Conservation (phyloP, 768 basidiomycete species). For the Amanita molliuscula region DNA sequence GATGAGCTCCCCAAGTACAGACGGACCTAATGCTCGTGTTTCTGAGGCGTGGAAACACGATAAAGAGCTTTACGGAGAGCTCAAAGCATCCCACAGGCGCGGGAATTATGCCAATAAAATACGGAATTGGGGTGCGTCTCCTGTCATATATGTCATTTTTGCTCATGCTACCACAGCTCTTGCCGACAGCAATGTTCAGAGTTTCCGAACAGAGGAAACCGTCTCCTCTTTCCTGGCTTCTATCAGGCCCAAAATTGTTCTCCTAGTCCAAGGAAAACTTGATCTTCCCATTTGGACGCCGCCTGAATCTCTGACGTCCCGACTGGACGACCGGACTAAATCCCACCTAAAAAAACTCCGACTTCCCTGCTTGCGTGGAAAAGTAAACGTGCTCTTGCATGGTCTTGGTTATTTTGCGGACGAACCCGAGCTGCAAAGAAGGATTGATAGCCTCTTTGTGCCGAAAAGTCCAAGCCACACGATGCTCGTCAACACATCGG, state of each 20-base stretch:
- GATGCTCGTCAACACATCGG: conserved; percentile 37
- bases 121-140: neutral
- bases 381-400: conserved; percentile 31
- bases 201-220: neutral
- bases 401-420: conserved; percentile 25
- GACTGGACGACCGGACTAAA: conserved; percentile 12
- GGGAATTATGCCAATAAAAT: neutral
- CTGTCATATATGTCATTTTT: no score
- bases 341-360: conserved; percentile 19
- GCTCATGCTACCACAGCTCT: no score
- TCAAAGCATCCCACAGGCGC: neutral
- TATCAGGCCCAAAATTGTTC: neutral
- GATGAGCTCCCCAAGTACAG: no score
- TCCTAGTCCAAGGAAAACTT: conserved; percentile 22
- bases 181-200: neutral
- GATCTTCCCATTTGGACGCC: conserved; percentile 23
- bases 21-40: no score
- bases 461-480: conserved; percentile 26
- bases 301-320: conserved; percentile 1
- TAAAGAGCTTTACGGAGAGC: neutral
- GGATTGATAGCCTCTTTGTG: conserved; percentile 32
- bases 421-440: conserved; percentile 19
- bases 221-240: neutral
- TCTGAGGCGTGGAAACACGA: neutral
- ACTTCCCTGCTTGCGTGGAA: conserved; percentile 27